Percentiles rank a stretch among this genome's conserved stretches.
phyloP scores from a whole-genome alignment of 2,329 filamentous ascomycete species.

The Fusarium sp. region DNA sequence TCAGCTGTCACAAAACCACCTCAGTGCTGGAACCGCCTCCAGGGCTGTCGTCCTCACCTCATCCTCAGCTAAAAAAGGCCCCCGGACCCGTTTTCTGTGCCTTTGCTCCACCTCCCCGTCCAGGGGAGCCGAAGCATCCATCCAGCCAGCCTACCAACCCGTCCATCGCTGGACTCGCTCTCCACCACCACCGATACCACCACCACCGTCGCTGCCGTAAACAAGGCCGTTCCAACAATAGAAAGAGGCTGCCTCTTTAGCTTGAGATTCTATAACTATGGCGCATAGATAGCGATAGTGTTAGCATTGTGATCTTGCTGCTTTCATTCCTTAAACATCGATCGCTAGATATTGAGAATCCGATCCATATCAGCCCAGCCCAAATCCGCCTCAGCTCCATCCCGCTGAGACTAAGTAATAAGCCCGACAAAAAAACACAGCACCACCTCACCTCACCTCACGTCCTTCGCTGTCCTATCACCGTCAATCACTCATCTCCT shows the following conservation, averaged over 20 bases:
- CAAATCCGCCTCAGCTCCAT: conserved; percentile 34
- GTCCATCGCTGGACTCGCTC: conserved; percentile 2
- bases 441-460: conserved; percentile 25
- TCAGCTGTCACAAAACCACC: conserved; percentile 18
- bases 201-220: conserved; percentile 41
- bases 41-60: conserved; percentile 32
- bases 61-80: conserved; percentile 41
- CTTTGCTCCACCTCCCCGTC: conserved; percentile 28
- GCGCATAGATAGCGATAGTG: background rate
- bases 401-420: conserved; percentile 21
- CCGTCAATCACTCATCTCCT: background rate
- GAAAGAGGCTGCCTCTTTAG: conserved; percentile 41
- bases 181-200: conserved; percentile 38
- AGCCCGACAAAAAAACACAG: conserved; percentile 28
- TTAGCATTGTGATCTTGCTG: conserved; percentile 8
- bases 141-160: background rate
- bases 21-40: conserved; percentile 1
- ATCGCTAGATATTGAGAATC: background rate
- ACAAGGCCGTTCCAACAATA: conserved; percentile 44
- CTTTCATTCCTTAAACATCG: background rate
- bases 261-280: conserved; percentile 29
- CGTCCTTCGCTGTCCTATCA: conserved; percentile 29
- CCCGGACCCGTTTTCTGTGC: conserved; percentile 30
- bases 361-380: conserved; percentile 25
- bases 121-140: conserved; percentile 31